Conservation (phyloP, 768 basidiomycete genomes). For the Suillus brevipes region DNA sequence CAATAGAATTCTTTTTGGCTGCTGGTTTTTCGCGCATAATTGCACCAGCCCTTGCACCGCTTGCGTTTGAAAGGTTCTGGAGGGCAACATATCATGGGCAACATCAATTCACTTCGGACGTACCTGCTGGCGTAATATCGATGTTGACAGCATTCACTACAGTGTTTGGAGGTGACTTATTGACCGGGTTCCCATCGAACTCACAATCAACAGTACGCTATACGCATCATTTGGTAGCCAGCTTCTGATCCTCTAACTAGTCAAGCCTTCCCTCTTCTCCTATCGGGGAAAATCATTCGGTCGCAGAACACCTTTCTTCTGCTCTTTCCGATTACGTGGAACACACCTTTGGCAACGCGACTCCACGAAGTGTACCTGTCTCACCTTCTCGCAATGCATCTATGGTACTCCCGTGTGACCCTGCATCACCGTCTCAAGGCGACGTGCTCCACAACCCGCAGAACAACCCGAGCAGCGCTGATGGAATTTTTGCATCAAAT, state of each 20-base stretch:
- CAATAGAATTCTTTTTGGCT: conserved; percentile 46
- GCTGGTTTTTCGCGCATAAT: conserved; percentile 53
- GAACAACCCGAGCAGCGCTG: neutral
- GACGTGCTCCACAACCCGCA: neutral
- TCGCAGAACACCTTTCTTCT: neutral
- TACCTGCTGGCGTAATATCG: conserved; percentile 44
- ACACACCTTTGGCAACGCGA: neutral
- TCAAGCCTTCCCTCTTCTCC: neutral
- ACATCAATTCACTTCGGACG: conserved; percentile 35
- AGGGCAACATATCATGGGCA: conserved; percentile 50
- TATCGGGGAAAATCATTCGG: neutral
- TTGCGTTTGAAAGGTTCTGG: conserved; percentile 61
- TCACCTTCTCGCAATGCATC: neutral
- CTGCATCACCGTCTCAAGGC: neutral
- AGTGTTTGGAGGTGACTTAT: conserved; percentile 49
- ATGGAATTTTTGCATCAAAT: neutral
- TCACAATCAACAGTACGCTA: conserved; percentile 30
- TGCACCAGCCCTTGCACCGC: conserved; percentile 47
- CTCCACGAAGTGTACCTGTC: neutral
- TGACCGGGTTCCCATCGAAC: conserved; percentile 45
- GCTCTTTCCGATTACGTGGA: neutral
- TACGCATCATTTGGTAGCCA: too few species aligned
- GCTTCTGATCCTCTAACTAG: neutral
- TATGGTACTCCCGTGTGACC: neutral
- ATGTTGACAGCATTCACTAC: conserved; percentile 48